Evolutionary conservation across 1,139 yeast genomes (phyloP).

Genomic region (Sugiyamaella paludigena): DNA sequence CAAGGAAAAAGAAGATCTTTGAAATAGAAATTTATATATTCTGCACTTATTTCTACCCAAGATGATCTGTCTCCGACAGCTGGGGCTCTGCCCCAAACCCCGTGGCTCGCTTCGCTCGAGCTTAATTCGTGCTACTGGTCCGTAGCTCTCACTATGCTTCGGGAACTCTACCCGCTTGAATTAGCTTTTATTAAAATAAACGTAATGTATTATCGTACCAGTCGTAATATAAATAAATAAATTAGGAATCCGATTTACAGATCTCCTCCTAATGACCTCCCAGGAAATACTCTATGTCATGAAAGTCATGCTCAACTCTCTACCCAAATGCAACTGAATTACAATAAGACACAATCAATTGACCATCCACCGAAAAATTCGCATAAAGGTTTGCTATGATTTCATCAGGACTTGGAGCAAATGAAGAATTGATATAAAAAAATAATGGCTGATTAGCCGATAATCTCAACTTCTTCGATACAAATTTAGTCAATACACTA

Average conservation of each 20-base stretch:
- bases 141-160: too few species aligned
- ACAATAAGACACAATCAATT: slow-evolving; percentile 39
- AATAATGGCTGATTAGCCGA: slow-evolving; percentile 35
- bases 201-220: background rate
- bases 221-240: background rate
- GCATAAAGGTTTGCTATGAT: slow-evolving; percentile 34
- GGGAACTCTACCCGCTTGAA: too few species aligned
- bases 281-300: too few species aligned
- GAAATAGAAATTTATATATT: background rate
- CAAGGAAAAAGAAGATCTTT: slow-evolving; percentile 9
- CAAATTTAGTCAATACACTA: slow-evolving; percentile 37
- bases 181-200: too few species aligned
- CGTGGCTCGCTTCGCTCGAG: too few species aligned
- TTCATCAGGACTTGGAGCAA: slow-evolving; percentile 43
- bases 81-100: too few species aligned
- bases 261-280: too few species aligned
- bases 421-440: slow-evolving; percentile 41
- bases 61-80: too few species aligned
- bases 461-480: slow-evolving; percentile 37
- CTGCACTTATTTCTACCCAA: too few species aligned
- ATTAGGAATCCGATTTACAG: too few species aligned
- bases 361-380: slow-evolving; percentile 38
- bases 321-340: slow-evolving; percentile 42
- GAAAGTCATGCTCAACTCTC: too few species aligned
- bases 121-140: too few species aligned